phyloP scores from a whole-genome alignment of 192 early-diverging fungal species.

The Umbelopsis sp. region DNA sequence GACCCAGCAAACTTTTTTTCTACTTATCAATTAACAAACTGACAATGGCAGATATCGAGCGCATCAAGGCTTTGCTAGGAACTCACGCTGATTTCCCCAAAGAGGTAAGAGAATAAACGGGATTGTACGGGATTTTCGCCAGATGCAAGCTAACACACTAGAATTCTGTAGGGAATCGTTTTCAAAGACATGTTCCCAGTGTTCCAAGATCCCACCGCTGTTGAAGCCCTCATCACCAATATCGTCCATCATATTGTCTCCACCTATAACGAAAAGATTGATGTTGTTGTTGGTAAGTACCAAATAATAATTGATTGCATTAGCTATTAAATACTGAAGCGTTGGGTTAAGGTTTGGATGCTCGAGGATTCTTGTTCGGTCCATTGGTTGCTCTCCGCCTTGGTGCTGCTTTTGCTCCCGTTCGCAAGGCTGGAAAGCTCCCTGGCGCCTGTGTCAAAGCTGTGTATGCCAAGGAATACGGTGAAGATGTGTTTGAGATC shows the following conservation, averaged over 20 bases:
- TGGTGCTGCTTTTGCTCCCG: constrained; percentile 89
- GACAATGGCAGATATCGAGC: constrained; percentile 33
- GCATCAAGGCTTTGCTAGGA: constrained; percentile 42
- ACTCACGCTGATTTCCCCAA: constrained; percentile 47
- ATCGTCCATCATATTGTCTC: constrained; percentile 82
- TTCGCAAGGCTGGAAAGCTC: constrained; percentile 96
- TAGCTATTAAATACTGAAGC: background rate
- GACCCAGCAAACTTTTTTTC: constrained; percentile 10
- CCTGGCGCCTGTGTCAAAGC: constrained; percentile 76
- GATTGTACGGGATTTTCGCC: too few species aligned
- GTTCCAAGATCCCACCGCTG: constrained; percentile 93
- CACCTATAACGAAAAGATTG: constrained; percentile 65
- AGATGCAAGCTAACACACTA: background rate
- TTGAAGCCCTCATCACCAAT: constrained; percentile 86
- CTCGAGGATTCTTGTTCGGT: constrained; percentile 96
- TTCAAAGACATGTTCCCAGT: constrained; percentile 98
- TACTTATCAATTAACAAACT: background rate
- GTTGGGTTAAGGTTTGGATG: constrained; percentile 72
- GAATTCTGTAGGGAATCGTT: constrained; percentile 74
- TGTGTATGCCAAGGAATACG: constrained; percentile 95
- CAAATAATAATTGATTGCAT: background rate
- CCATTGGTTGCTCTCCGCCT: constrained; percentile 89
- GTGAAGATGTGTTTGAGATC: constrained; percentile 94
- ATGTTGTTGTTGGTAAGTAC: constrained; percentile 84
- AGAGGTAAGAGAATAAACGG: constrained; percentile 29